Base-by-base conservation (phyloP, 2,329 filamentous ascomycete species). In the Elsinoe necatrix region DNA sequence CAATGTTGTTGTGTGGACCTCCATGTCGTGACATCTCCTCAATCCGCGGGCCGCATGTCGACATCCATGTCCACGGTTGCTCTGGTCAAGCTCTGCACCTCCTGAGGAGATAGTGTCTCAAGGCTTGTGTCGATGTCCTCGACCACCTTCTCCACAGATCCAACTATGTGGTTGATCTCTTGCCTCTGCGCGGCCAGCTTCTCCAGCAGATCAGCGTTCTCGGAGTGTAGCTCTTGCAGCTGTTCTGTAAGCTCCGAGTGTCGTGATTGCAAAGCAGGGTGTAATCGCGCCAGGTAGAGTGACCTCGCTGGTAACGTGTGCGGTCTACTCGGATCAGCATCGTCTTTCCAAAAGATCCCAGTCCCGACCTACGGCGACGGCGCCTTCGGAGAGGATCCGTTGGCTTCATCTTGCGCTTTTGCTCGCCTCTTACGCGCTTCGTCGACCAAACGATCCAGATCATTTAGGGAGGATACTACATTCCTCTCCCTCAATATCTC, bases 281-380 rank as follows among this genome's bases (percentile, higher is more conserved):
- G 73, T 3, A 85, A 68, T 66, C 84, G 80, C n/a, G 81, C 79
- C 16, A 75, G 71, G 59, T 81, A 79, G 9, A 85, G 71, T 48
- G 79, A 75, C 25, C 76, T 70, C 0, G 81, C 79, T 0, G 78
- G 73, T 18, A 84, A 71, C 0, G 77, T 81, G 68, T 85, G 82
- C 16, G 80, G 78, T 31, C 80, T 83, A 59, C 16, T n/a, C 3
- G 34, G 4, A 12, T 37, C 14, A 37, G 34, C 34, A 37, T 12
- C 4, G 4, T 41, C 20, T 18, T 23, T 9, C 21, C 52, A 9
- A 5, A 8, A 48, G 20, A 14, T 35, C 16, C 21, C 41, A 56
- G 7, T 3, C n/a, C 12, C 45, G 34, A 75, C 77, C 68, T 69
- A 81, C 77, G 77, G 72, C 54, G 75, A 66, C 57, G 69, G 71